These are phyloP conservation scores for Akanthomyces lecanii DNA, from an alignment of 2,329 filamentous ascomycete species.

Conservation along the genomic window DNA sequence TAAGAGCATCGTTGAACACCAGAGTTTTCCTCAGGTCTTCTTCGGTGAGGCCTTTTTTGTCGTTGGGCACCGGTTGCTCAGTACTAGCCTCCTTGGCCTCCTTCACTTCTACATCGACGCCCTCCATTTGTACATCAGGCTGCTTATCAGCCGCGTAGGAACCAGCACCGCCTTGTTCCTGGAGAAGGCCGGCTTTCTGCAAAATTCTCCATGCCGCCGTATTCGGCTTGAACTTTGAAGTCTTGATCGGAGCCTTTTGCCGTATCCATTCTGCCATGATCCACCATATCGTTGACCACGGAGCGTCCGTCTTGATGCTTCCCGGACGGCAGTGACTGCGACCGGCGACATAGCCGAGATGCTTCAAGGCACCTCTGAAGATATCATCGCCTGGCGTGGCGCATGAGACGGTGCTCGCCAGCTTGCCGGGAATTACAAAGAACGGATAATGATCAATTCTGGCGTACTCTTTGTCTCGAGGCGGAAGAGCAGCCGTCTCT, in stretches of 20 bases:
- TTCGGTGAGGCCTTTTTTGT: constrained; percentile 24
- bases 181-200: constrained; percentile 34
- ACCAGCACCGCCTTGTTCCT: constrained; percentile 28
- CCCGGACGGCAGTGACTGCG: constrained; percentile 86
- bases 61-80: constrained; percentile 19
- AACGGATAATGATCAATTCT: constrained; percentile 73
- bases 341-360: constrained; percentile 76
- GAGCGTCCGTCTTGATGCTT: constrained; percentile 89
- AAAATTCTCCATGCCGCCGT: constrained; percentile 70
- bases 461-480: constrained; percentile 51
- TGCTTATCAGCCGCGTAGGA: constrained; percentile 20
- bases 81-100: constrained; percentile 20
- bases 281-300: constrained; percentile 87
- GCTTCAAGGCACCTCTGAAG: constrained; percentile 74
- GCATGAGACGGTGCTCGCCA: constrained; percentile 75
- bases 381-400: constrained; percentile 73
- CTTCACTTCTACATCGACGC: constrained; percentile 30
- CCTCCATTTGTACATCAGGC: constrained; percentile 35
- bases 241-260: constrained; percentile 74
- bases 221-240: constrained; percentile 63
- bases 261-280: constrained; percentile 88
- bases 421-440: constrained; percentile 72
- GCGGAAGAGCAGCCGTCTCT: constrained; percentile 34
- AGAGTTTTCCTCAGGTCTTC: constrained; percentile 53
- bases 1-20: constrained; percentile 73